phyloP scores from a whole-genome alignment of 2,329 filamentous ascomycete genomes.

The Botrytis paeoniae region DNA sequence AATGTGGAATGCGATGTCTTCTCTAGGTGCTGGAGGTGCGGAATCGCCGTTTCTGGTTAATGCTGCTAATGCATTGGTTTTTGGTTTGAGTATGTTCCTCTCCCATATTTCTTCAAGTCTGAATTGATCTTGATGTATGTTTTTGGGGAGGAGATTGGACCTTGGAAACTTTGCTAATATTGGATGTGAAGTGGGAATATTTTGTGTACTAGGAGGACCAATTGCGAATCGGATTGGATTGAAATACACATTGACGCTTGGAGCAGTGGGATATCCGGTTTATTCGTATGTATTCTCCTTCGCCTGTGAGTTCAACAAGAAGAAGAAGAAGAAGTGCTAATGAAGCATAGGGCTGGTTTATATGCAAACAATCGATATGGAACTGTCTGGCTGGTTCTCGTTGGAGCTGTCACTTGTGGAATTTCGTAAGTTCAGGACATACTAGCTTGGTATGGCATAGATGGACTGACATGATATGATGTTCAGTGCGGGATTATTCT shows the following conservation, averaged over 20 bases:
- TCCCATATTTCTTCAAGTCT: background rate
- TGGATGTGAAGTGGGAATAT: conserved; percentile 38
- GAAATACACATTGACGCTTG: conserved; percentile 29
- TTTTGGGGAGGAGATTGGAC: background rate
- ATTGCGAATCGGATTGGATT: conserved; percentile 11
- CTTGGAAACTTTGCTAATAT: conserved; percentile 30
- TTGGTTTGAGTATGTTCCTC: conserved; percentile 42
- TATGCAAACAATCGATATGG: conserved; percentile 42
- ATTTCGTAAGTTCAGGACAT: conserved; percentile 24
- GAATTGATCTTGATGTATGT: background rate
- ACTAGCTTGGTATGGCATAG: background rate
- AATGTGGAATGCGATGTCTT: conserved; percentile 45
- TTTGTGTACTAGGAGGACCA: background rate
- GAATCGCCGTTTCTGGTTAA: conserved; percentile 48
- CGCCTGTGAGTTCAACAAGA: background rate
- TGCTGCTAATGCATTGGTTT: conserved; percentile 46
- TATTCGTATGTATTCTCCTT: conserved; percentile 30
- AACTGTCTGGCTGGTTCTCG: conserved; percentile 42
- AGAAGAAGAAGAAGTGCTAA: conserved; percentile 29
- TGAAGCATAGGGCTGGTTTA: conserved; percentile 35
- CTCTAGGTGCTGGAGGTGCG: conserved; percentile 44
- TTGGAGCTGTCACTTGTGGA: conserved; percentile 41
- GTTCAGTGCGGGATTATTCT: conserved; percentile 41
- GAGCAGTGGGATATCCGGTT: conserved; percentile 43
- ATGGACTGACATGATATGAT: background rate